Evolutionary conservation across 1,139 yeast species (phyloP), one percentile per base, ranked within the genome.

Genomic region (Meyerozyma elateridarum): DNA sequence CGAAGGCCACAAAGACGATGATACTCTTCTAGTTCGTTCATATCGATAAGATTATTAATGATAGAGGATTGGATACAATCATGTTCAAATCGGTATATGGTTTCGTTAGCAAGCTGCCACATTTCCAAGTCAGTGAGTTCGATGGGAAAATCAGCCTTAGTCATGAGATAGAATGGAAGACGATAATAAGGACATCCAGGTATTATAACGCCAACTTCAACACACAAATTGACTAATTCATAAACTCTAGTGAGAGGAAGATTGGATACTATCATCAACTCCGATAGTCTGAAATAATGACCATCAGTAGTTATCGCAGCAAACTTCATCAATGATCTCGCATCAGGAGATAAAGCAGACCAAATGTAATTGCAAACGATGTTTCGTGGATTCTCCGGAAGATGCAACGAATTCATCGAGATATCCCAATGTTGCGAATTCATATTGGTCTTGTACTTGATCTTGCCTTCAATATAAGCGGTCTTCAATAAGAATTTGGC

Each of bases 101-200:
- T 43, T 28, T 52, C 46, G 3, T 56, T 51, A 0, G 75, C 60
- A 25, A 73, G 52, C 14, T 57, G 57, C 43, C 62, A 51, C 6
- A 69, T 49, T 28, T 58, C 59, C 2, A 55, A 46, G 13, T 62
- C 63, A 4, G 56, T 45, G n/a, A 73, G 36, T 3, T 59, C 59
- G 31, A 71, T 63, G 0, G 71, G 64, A 22, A 59, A 55, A 1
- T 54, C 55, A 3, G 50, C 48, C 2, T 57, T 48, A 14, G 63
- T 52, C 22, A 61, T 36, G 15, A 56, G 35, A 36, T 67, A 66
- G 39, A 71, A 69, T 4, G 79, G 78, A 20, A 71, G 54, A 40
- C 73, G 73, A 46, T 73, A 72, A 39, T 61, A 64, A 1, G 69
- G 53, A 15, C 68, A 63, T 8, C 62, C 52, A 1, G 78, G 74